Evolutionary conservation across 1,284 basidiomycete species (phyloP).

Genomic region (Vanrija humicola): DNA sequence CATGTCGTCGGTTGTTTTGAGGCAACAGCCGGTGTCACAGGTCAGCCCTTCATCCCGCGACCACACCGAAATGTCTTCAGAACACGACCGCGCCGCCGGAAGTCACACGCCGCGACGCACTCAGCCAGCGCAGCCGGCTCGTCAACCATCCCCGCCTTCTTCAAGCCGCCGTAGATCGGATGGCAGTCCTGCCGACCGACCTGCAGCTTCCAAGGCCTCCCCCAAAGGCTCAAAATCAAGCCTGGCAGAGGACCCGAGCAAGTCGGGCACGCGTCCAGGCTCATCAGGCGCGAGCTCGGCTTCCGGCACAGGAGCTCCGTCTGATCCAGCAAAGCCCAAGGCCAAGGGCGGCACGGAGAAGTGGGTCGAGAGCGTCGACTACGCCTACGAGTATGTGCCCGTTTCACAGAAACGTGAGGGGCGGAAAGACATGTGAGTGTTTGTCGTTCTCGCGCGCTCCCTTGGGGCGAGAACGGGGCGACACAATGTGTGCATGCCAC

Average conservation of each 20-base stretch:
- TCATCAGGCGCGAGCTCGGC: no score
- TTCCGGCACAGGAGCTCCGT: no score
- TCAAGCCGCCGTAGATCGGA: not conserved
- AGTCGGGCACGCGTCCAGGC: not conserved
- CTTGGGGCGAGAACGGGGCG: no score
- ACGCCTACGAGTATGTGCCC: constrained; percentile 45
- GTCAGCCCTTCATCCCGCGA: no score
- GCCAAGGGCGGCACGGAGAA: constrained; percentile 9
- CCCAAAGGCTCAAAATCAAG: not conserved
- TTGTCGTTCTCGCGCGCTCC: no score
- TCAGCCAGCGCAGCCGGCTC: constrained; percentile 3
- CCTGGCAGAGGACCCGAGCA: not conserved
- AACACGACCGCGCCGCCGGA: not conserved
- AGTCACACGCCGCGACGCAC: constrained; percentile 1
- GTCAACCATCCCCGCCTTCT: not conserved
- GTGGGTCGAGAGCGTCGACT: constrained; percentile 35
- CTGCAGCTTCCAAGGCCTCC: not conserved
- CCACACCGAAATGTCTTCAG: not conserved
- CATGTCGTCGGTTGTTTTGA: no score
- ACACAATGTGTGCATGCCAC: no score
- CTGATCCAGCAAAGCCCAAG: not conserved
- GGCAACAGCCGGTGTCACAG: no score
- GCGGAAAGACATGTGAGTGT: constrained; percentile 31
- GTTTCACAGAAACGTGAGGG: constrained; percentile 29
- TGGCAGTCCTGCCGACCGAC: not conserved